Percentiles rank a stretch among this genome's conserved stretches.
Evolutionary conservation across 192 early-diverging fungal species (phyloP).

Genomic region (Coemansia sp.): DNA sequence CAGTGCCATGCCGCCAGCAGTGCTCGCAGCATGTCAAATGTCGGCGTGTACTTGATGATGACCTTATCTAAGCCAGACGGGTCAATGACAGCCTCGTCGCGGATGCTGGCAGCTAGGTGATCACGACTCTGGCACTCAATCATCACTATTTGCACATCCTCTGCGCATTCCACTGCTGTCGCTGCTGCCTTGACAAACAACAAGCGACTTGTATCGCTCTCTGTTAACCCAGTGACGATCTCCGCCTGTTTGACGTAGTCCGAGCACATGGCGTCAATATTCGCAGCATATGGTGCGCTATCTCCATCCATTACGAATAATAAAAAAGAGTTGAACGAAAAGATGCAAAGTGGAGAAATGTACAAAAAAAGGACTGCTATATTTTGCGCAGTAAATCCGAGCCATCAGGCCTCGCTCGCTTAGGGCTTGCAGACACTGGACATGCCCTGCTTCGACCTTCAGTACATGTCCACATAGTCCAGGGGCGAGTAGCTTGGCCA

Average conservation of each 20-base stretch:
- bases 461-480: constrained; percentile 26
- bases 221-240: constrained; percentile 7
- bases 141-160: constrained; percentile 12
- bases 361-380: background rate
- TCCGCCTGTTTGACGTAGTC: constrained; percentile 42
- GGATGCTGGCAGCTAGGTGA: constrained; percentile 10
- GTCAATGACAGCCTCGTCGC: background rate
- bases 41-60: constrained; percentile 26
- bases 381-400: constrained; percentile 4
- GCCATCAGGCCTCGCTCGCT: background rate
- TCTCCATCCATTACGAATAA: background rate
- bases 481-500: constrained; percentile 52
- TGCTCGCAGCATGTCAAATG: constrained; percentile 32
- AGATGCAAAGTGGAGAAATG: background rate
- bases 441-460: background rate
- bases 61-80: constrained; percentile 16
- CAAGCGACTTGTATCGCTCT: constrained; percentile 7
- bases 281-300: background rate
- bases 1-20: constrained; percentile 46
- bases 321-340: background rate
- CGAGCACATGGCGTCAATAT: constrained; percentile 33
- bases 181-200: constrained; percentile 26
- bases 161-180: constrained; percentile 2
- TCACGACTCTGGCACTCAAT: constrained; percentile 34
- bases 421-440: constrained; percentile 6